Percentiles rank a stretch among this genome's conserved stretches.
Conservation (phyloP, 129 eudicot genomes). For the Kitagawia praeruptora region DNA sequence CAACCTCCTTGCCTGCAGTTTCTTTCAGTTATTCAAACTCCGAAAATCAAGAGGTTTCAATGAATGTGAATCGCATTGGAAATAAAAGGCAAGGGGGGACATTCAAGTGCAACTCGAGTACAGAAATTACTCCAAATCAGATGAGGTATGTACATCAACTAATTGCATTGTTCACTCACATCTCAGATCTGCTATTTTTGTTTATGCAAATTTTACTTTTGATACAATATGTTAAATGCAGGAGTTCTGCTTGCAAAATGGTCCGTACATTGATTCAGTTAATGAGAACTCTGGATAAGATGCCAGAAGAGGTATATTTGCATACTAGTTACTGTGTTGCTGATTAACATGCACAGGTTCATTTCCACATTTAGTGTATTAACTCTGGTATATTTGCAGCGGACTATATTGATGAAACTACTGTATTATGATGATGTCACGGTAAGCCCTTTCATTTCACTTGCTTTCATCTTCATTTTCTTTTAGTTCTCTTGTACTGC, state of each 20-base stretch:
- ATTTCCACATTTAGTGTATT: background rate
- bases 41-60: constrained; percentile 81
- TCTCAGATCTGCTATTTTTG: constrained; percentile 2
- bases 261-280: constrained; percentile 83
- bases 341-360: constrained; percentile 6
- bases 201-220: background rate
- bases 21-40: constrained; percentile 82
- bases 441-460: constrained; percentile 36
- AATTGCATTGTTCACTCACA: constrained; percentile 9
- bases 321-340: background rate
- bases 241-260: constrained; percentile 99
- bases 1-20: constrained; percentile 52
- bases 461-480: constrained; percentile 9
- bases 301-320: constrained; percentile 87
- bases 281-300: constrained; percentile 98
- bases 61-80: constrained; percentile 86
- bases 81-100: constrained; percentile 78
- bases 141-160: constrained; percentile 61
- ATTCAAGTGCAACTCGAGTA: constrained; percentile 63
- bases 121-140: constrained; percentile 82
- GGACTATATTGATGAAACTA: constrained; percentile 96
- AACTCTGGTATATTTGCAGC: constrained; percentile 42
- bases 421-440: constrained; percentile 91
- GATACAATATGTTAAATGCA: constrained; percentile 20
- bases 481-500: background rate